Evolutionary conservation across 352 stramenopile genomes (phyloP), one percentile per base, ranked within the genome.

Genomic region (Globisporangium uncinulatum): DNA sequence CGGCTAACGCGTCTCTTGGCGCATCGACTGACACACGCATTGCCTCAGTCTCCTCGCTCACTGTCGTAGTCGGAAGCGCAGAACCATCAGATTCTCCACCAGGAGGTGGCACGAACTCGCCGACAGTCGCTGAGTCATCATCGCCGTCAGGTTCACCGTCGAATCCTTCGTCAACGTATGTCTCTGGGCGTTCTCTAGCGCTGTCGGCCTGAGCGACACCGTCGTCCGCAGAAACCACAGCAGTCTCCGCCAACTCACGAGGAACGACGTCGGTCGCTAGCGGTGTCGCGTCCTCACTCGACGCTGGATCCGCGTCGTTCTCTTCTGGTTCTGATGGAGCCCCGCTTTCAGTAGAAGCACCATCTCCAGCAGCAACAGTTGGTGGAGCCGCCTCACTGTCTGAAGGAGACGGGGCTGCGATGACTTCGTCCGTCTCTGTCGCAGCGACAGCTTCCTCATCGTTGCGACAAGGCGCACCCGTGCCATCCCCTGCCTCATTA

Each of bases 91-190:
- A 47, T 2, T 47, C 42, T 19, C 20, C 42, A 47, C 7, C n/a
- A 29, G n/a, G 17, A 47, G 17, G 42, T 29, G 42, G 1, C 4
- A 5, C 9, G 3, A 13, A n/a, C 6, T 47, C 42, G 19, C 24
- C 31, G 29, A 32, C 8, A 32, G 31, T 55, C 10, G 43, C 36
- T 19, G 6, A 4, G 10, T 15, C 11, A 2, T 4, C 31, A 17
- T 47, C 56, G 9, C 43, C 51, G 10, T 56, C 58, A 8, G 47
- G 34, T 11, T 59, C 51, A 36, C 48, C 48, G 17, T 59, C 58
- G 37, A 64, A 64, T 17, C 51, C 45, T 6, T 59, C 58, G 8
- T 59, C 58, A 13, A 51, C 58, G 20, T 59, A 64, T 45, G 58
- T 51, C 24, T 64, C 51, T 47, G 37, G 44, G 19, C 58, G 58